These are phyloP conservation scores for Amphibolis antarctica DNA, from an alignment of 106 monocot genomes.

Conservation along the genomic window DNA sequence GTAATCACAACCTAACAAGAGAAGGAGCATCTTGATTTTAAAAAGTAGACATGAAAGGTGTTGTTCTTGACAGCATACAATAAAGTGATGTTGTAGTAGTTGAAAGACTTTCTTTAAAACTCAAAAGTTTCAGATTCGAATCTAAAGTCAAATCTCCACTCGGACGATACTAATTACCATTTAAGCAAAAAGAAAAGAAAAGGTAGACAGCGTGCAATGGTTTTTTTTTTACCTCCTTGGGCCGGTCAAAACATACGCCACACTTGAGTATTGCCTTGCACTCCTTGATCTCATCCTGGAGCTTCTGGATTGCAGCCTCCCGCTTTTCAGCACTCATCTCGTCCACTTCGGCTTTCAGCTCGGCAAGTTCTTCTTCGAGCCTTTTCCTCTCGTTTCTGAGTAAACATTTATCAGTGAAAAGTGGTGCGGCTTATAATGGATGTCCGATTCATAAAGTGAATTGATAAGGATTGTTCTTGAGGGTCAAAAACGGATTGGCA, in stretches of 20 bases:
- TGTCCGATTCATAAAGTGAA: too few relatives aligned
- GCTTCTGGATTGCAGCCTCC: slow-evolving; percentile 64
- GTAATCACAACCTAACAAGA: slow-evolving; percentile 83
- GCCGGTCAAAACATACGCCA: slow-evolving; percentile 95
- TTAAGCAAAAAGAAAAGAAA: too few relatives aligned
- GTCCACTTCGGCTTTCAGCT: slow-evolving; percentile 48
- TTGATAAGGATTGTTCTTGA: too few relatives aligned
- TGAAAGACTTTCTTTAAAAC: too few relatives aligned
- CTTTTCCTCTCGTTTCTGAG: slow-evolving; percentile 59
- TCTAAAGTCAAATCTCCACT: too few relatives aligned
- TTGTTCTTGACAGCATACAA: too few relatives aligned
- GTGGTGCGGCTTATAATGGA: too few relatives aligned
- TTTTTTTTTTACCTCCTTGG: slow-evolving; percentile 87
- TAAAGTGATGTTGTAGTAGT: too few relatives aligned
- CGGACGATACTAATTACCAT: too few relatives aligned
- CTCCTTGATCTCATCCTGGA: slow-evolving; percentile 95
- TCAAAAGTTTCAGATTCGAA: too few relatives aligned
- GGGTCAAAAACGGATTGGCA: too few relatives aligned
- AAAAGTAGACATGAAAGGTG: too few relatives aligned
- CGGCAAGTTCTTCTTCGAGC: slow-evolving; percentile 64
- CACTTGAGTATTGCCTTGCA: slow-evolving; percentile 98
- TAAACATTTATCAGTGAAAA: not conserved
- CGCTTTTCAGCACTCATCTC: slow-evolving; percentile 68
- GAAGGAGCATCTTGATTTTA: not conserved
- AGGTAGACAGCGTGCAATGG: not conserved